phyloP scores from a whole-genome alignment of 2,329 filamentous ascomycete genomes.

The Epicoccum nigrum region DNA sequence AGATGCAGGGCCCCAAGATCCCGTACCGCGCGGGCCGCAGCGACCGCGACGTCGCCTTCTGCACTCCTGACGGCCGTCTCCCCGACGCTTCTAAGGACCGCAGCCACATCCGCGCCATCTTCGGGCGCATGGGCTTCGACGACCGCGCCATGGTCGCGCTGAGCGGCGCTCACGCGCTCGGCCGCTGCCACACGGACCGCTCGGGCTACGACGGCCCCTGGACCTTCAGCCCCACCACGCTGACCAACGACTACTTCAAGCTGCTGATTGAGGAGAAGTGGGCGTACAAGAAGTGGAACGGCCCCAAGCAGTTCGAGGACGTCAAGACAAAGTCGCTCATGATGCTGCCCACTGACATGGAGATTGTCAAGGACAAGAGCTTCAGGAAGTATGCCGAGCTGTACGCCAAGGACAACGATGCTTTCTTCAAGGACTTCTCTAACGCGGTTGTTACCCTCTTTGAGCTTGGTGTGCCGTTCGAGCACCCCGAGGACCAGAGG shows the following conservation, averaged over 20 bases:
- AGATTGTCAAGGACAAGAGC: conserved; percentile 83
- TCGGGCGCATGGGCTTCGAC: conserved; percentile 96
- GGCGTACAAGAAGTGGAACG: conserved; percentile 96
- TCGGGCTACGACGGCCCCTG: conserved; percentile 87
- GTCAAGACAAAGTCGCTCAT: conserved; percentile 85
- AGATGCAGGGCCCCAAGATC: conserved; percentile 88
- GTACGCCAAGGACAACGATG: conserved; percentile 89
- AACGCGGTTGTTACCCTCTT: conserved; percentile 81
- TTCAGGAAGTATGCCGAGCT: conserved; percentile 81
- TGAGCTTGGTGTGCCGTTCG: conserved; percentile 91
- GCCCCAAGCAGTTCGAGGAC: conserved; percentile 89
- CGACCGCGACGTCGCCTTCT: conserved; percentile 80
- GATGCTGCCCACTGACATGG: conserved; percentile 96
- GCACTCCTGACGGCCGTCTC: conserved; percentile 91
- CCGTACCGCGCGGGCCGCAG: conserved; percentile 86
- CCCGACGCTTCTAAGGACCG: conserved; percentile 80
- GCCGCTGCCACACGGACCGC: conserved; percentile 87
- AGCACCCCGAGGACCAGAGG: conserved; percentile 55
- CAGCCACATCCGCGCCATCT: conserved; percentile 85
- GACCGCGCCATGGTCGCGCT: conserved; percentile 96
- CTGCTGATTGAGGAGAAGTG: conserved; percentile 91
- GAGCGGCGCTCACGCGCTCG: conserved; percentile 79
- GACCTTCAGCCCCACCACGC: conserved; percentile 75
- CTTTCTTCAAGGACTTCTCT: conserved; percentile 93
- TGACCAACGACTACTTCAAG: conserved; percentile 95